Evolutionary conservation across 78 protist species (phyloP).

Genomic region (slime mould (Dictyostelium discoideum)): dicty_2.7 NC_007091.3:1558501-1559000

Average conservation of each 20-base stretch:
- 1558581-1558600: constrained; percentile 40
- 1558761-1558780: constrained; percentile 78
- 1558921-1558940: not conserved
- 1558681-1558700: constrained; percentile 39
- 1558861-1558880: constrained; percentile 1
- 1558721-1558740: constrained; percentile 61
- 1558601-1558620: constrained; percentile 50
- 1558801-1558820: constrained; percentile 57
- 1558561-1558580: not conserved
- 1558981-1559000: not conserved
- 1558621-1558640: constrained; percentile 21
- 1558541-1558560: not conserved
- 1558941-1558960: not conserved
- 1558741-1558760: constrained; percentile 48
- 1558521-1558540: not conserved
- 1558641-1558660: constrained; percentile 4
- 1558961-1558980: not conserved
- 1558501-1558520: not conserved
- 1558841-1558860: not conserved
- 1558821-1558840: not conserved
- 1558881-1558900: not conserved
- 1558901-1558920: not conserved
- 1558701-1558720: constrained; percentile 65
- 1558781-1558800: constrained; percentile 74
- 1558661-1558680: constrained; percentile 48